Conservation (phyloP, 352 stramenopile genomes). For the Pythium monospermum region DNA sequence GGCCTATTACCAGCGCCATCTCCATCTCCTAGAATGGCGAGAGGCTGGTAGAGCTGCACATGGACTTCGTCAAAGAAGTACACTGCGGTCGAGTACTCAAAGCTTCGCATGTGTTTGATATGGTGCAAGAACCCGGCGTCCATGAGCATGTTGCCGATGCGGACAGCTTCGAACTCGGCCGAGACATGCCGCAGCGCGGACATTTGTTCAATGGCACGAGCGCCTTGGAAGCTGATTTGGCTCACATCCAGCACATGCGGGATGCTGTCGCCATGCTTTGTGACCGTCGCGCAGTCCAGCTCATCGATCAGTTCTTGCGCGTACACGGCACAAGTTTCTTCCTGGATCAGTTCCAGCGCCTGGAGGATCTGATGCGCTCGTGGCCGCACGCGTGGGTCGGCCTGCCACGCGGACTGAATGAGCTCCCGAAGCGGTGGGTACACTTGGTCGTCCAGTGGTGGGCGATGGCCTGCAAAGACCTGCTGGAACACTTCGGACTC, state of each 20-base stretch:
- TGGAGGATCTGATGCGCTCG: conserved; percentile 40
- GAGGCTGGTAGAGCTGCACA: conserved; percentile 21
- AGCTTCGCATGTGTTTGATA: conserved; percentile 21
- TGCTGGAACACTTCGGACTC: conserved; percentile 36
- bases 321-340: conserved; percentile 47
- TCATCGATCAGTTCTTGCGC: conserved; percentile 42
- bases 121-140: conserved; percentile 33
- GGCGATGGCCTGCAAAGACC: conserved; percentile 36
- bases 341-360: conserved; percentile 50
- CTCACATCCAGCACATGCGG: background rate
- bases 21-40: conserved; percentile 11
- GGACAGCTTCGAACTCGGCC: conserved; percentile 21
- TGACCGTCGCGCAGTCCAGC: conserved; percentile 28
- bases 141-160: conserved; percentile 35
- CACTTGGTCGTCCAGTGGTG: conserved; percentile 30
- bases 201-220: conserved; percentile 15
- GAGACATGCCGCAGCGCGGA: conserved; percentile 1
- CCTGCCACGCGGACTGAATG: conserved; percentile 50
- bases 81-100: conserved; percentile 12
- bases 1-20: background rate
- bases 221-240: conserved; percentile 18
- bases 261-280: conserved; percentile 1
- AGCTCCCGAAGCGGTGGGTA: conserved; percentile 48
- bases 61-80: conserved; percentile 32
- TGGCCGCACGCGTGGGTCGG: conserved; percentile 40